These are phyloP conservation scores for Colletotrichum orchidophilum DNA, from an alignment of 2,329 filamentous ascomycete species.

Conservation along the genomic window DNA sequence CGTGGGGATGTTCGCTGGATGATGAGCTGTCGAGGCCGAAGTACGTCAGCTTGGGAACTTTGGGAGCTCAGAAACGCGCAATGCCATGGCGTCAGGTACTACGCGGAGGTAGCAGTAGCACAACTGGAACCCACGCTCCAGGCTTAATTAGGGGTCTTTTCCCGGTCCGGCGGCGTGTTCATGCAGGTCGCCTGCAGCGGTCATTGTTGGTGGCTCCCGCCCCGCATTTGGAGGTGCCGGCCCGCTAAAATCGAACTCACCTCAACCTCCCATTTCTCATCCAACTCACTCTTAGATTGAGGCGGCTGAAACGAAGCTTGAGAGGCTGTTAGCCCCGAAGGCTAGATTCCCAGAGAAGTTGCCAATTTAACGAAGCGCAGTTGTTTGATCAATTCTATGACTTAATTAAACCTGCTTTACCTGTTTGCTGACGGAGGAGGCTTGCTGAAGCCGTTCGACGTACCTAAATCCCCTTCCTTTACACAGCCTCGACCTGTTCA, in stretches of 20 bases:
- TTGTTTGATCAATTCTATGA: too few relatives aligned
- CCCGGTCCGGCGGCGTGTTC: slow-evolving; percentile 18
- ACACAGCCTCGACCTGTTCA: too few relatives aligned
- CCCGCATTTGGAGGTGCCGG: slow-evolving; percentile 19
- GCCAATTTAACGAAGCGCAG: too few relatives aligned
- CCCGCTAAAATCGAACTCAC: not conserved
- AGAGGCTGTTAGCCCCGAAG: not conserved
- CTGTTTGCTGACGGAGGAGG: too few relatives aligned
- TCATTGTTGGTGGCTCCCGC: slow-evolving; percentile 20
- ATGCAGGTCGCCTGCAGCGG: slow-evolving; percentile 27
- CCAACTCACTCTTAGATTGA: not conserved
- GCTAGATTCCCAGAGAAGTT: too few relatives aligned
- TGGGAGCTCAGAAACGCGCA: slow-evolving; percentile 29
- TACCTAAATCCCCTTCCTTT: too few relatives aligned
- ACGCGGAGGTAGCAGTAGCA: slow-evolving; percentile 1
- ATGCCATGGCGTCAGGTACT: slow-evolving; percentile 22
- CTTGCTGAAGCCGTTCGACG: too few relatives aligned
- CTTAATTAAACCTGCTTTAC: too few relatives aligned
- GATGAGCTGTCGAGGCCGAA: not conserved
- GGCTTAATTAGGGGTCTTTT: slow-evolving; percentile 27
- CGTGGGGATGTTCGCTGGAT: not conserved
- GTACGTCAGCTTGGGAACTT: slow-evolving; percentile 24
- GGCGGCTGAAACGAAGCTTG: not conserved
- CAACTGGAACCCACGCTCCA: not conserved
- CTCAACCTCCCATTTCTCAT: too few relatives aligned